These are phyloP conservation scores for Agroathelia rolfsii DNA, from an alignment of 1,284 basidiomycete genomes.

Conservation along the genomic window DNA sequence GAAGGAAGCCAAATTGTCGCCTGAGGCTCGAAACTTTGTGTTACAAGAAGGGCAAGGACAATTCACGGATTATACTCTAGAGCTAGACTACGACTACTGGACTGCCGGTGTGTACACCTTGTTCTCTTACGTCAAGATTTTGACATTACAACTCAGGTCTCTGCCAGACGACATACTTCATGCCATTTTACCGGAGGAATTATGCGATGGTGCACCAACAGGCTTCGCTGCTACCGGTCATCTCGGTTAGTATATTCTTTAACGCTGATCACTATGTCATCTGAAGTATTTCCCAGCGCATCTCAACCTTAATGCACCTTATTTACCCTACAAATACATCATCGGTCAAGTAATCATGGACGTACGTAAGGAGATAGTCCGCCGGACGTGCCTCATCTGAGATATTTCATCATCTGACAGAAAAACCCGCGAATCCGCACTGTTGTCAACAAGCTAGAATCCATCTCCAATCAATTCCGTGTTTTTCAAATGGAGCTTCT, in stretches of 20 bases:
- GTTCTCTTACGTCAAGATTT: constrained; percentile 1
- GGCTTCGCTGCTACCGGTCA: constrained; percentile 89
- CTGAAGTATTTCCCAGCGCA: constrained; percentile 42
- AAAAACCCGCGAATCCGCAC: constrained; percentile 79
- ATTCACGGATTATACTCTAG: constrained; percentile 50
- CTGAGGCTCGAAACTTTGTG: constrained; percentile 45
- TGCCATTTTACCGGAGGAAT: constrained; percentile 65
- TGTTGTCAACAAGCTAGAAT: constrained; percentile 93
- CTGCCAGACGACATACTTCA: constrained; percentile 74
- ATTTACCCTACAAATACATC: constrained; percentile 82
- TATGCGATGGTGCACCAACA: constrained; percentile 72
- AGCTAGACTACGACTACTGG: constrained; percentile 81
- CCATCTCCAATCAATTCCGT: constrained; percentile 81
- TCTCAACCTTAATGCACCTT: constrained; percentile 85
- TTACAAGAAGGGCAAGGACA: constrained; percentile 38
- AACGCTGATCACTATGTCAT: background rate
- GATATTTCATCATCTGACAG: constrained; percentile 29
- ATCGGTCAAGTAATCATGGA: constrained; percentile 91
- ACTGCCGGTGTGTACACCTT: constrained; percentile 48
- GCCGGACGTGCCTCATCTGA: background rate
- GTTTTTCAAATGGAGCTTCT: constrained; percentile 97
- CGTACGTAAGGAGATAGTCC: too few species aligned
- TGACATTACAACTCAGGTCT: constrained; percentile 2
- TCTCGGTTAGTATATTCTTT: constrained; percentile 49
- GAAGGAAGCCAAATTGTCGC: constrained; percentile 60